Evolutionary conservation across 78 protist species (phyloP).

Genomic region (Pelomyxa schiedti): DNA sequence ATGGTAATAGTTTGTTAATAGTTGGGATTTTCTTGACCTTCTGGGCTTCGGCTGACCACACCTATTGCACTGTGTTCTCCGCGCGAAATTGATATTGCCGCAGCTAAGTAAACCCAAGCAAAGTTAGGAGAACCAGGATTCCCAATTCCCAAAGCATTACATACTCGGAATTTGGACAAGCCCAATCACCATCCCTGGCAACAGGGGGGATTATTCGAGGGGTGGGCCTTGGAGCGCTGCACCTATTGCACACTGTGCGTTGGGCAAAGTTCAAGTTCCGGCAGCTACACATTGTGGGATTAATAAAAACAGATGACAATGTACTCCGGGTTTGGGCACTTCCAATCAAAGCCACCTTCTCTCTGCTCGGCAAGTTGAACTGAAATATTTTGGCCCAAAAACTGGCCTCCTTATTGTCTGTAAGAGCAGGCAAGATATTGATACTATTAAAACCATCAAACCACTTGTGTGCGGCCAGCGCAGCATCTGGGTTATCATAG

Average conservation of each 20-base stretch:
- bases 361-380: too few relatives aligned
- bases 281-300: neutral
- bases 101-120: too few relatives aligned
- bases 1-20: neutral
- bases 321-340: neutral
- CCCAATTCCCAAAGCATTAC: neutral
- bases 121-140: neutral
- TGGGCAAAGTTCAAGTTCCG: neutral
- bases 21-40: neutral
- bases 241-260: neutral
- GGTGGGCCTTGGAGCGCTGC: too few relatives aligned
- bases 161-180: neutral
- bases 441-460: neutral
- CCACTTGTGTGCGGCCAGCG: neutral
- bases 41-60: neutral
- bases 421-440: neutral
- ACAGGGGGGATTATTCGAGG: too few relatives aligned
- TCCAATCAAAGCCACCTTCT: too few relatives aligned
- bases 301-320: neutral
- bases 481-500: neutral
- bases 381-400: too few relatives aligned
- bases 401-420: neutral
- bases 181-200: neutral
- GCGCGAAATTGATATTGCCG: neutral
- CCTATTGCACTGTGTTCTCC: neutral